A percentile compares a stretch with the other conserved stretches of the same genome.
phyloP scores from a whole-genome alignment of 768 basidiomycete species.

The Suillus alpinus region DNA sequence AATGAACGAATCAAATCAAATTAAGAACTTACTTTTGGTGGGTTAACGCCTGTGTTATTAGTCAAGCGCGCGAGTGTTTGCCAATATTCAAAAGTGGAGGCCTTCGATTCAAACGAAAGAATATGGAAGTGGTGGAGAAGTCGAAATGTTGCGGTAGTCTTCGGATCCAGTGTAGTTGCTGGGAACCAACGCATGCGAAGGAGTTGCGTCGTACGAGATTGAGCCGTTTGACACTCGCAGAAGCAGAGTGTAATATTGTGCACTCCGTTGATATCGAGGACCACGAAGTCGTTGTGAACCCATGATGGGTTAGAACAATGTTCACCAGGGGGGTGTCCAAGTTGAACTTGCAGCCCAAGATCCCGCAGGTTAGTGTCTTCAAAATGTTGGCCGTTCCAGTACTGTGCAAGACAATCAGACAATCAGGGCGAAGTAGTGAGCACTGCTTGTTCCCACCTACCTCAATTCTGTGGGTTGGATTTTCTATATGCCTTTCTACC shows the following conservation, averaged over 20 bases:
- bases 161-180: no score
- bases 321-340: constrained; percentile 15
- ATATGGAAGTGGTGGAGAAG: constrained; percentile 32
- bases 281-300: constrained; percentile 21
- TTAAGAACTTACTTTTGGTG: no score
- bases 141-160: constrained; percentile 28
- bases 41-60: no score
- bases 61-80: no score
- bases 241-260: constrained; percentile 26
- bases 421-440: neutral
- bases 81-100: no score
- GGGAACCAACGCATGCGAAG: no score
- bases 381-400: constrained; percentile 18
- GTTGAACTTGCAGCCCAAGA: constrained; percentile 18
- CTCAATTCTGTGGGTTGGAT: constrained; percentile 16
- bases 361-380: constrained; percentile 8
- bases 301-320: constrained; percentile 3
- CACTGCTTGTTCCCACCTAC: constrained; percentile 1
- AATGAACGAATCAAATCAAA: no score
- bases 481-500: constrained; percentile 5
- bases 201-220: no score
- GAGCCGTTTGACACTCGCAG: no score
- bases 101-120: constrained; percentile 27
- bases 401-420: constrained; percentile 7
- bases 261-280: constrained; percentile 26